Percentiles rank a stretch among this genome's conserved stretches.
These are phyloP conservation scores for Penicillium sclerotiorum DNA, from an alignment of 2,329 filamentous ascomycete species.

Conservation along the genomic window DNA sequence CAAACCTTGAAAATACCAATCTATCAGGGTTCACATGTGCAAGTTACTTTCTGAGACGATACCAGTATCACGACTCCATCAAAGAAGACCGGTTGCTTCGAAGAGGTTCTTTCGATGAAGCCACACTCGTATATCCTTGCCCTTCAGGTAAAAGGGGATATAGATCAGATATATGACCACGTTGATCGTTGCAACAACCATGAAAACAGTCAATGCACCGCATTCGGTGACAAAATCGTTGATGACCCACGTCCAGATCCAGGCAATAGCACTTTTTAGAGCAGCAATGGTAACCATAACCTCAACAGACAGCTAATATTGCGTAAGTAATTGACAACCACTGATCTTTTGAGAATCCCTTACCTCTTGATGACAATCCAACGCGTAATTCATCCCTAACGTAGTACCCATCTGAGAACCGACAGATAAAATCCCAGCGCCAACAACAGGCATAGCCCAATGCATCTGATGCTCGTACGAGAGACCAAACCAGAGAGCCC, in stretches of 20 bases:
- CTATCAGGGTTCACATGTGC: no score
- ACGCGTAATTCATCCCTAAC: constrained; percentile 25
- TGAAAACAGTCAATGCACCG: constrained; percentile 14
- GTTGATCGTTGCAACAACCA: constrained; percentile 18
- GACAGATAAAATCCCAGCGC: constrained; percentile 28
- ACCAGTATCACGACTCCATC: no score
- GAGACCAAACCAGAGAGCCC: constrained; percentile 23
- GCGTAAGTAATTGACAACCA: background rate
- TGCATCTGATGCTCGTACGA: constrained; percentile 27
- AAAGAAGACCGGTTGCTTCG: no score
- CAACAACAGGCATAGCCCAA: constrained; percentile 22
- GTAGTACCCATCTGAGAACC: constrained; percentile 34
- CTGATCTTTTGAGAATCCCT: background rate
- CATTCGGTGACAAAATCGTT: constrained; percentile 18
- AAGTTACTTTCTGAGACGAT: no score
- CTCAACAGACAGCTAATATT: constrained; percentile 25
- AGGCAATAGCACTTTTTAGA: constrained; percentile 29
- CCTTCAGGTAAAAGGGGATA: background rate
- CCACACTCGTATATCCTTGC: constrained; percentile 2
- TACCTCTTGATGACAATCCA: constrained; percentile 30
- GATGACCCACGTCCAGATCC: constrained; percentile 31
- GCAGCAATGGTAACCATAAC: constrained; percentile 33
- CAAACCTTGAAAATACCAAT: no score
- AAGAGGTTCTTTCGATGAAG: background rate
- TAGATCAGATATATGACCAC: constrained; percentile 14